These are phyloP conservation scores for Candida lessepsii DNA, from an alignment of 805 yeast species.

Conservation along the genomic window DNA sequence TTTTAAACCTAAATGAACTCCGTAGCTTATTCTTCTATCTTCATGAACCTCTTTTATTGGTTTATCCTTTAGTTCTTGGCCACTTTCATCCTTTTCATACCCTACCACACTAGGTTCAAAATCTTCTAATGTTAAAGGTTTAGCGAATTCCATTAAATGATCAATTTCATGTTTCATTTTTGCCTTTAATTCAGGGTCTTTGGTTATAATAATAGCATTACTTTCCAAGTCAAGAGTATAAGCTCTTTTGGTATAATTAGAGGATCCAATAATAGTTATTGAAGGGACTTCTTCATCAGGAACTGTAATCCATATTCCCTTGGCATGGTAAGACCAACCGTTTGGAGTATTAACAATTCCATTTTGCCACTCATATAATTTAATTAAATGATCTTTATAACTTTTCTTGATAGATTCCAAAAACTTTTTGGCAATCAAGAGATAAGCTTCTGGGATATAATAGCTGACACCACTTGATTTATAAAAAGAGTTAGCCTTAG, in stretches of 20 bases:
- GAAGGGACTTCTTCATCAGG: slow-evolving; percentile 62
- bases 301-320: slow-evolving; percentile 81
- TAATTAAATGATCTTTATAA: slow-evolving; percentile 46
- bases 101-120: slow-evolving; percentile 41
- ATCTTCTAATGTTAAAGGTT: slow-evolving; percentile 54
- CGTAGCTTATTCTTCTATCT: slow-evolving; percentile 59
- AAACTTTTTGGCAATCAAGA: slow-evolving; percentile 70
- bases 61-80: slow-evolving; percentile 14
- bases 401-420: slow-evolving; percentile 47
- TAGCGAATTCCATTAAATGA: slow-evolving; percentile 54
- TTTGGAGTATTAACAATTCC: slow-evolving; percentile 77
- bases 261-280: slow-evolving; percentile 83
- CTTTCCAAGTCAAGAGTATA: slow-evolving; percentile 86
- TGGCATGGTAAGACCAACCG: slow-evolving; percentile 99
- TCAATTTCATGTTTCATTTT: slow-evolving; percentile 63
- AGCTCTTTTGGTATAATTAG: slow-evolving; percentile 90
- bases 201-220: slow-evolving; percentile 77
- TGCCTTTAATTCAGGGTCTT: slow-evolving; percentile 55
- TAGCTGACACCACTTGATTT: slow-evolving; percentile 78
- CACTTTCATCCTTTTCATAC: slow-evolving; percentile 16
- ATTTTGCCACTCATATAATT: slow-evolving; percentile 78
- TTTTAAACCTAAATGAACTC: slow-evolving; percentile 67
- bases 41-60: slow-evolving; percentile 33
- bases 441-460: slow-evolving; percentile 82
- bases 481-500: slow-evolving; percentile 91